Evolutionary conservation across 2,329 filamentous ascomycete genomes (phyloP).

Genomic region (Colletotrichum coccodes): DNA sequence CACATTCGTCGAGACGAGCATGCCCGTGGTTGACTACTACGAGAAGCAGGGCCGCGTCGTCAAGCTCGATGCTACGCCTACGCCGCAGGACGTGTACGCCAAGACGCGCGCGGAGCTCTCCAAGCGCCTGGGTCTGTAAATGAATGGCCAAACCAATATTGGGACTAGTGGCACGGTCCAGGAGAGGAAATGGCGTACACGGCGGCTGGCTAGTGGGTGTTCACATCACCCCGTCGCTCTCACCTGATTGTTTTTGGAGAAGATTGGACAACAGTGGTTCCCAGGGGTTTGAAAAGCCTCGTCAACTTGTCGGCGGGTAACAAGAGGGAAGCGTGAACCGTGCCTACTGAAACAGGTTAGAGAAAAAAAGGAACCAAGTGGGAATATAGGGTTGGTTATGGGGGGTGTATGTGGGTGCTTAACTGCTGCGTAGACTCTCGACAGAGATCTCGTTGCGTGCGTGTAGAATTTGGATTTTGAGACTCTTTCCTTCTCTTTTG

Average conservation of each 20-base stretch:
- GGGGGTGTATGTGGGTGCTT: not conserved
- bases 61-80: conserved; percentile 77
- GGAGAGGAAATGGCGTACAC: not conserved
- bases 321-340: not conserved
- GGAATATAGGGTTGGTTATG: not conserved
- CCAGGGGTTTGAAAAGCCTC: not conserved
- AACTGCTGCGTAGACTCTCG: not conserved
- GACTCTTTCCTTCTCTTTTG: not conserved
- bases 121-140: conserved; percentile 54
- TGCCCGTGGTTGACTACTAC: conserved; percentile 94
- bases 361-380: not conserved
- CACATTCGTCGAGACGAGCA: conserved; percentile 94
- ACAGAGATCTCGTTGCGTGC: not conserved
- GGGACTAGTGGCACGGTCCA: not conserved
- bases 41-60: conserved; percentile 81
- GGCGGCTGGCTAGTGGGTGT: not conserved
- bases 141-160: conserved; percentile 33
- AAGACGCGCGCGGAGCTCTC: conserved; percentile 62
- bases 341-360: not conserved
- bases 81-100: conserved; percentile 70
- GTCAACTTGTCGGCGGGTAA: not conserved
- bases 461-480: not conserved
- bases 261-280: not conserved
- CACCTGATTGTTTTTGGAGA: not conserved
- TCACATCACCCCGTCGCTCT: not conserved